phyloP scores from a whole-genome alignment of 805 yeast species.

The Scheffersomyces coipomensis region DNA sequence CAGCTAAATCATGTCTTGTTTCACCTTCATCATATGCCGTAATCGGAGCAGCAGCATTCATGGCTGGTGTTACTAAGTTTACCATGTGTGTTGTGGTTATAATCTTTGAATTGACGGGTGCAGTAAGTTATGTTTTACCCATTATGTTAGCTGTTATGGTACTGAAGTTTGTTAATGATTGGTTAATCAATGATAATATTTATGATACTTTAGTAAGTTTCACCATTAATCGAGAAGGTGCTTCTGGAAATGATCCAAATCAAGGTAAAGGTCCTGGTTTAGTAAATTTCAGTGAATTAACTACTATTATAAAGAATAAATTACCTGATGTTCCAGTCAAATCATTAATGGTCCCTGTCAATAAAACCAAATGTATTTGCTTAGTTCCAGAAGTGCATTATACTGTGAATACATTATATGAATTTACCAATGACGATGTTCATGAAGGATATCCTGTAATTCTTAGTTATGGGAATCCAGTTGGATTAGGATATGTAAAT shows the following conservation, averaged over 20 bases:
- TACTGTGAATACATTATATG: slow-evolving; percentile 15
- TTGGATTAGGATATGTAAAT: slow-evolving; percentile 32
- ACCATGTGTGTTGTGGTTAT: slow-evolving; percentile 80
- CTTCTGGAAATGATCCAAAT: slow-evolving; percentile 14
- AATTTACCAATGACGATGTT: slow-evolving; percentile 25
- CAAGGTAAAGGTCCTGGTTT: slow-evolving; percentile 40
- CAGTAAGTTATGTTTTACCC: slow-evolving; percentile 78
- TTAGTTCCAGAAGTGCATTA: slow-evolving; percentile 24
- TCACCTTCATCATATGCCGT: slow-evolving; percentile 88
- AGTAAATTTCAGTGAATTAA: slow-evolving; percentile 27
- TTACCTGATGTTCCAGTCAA: slow-evolving; percentile 31
- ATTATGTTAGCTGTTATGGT: slow-evolving; percentile 81
- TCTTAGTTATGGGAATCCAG: slow-evolving; percentile 20
- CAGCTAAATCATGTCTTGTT: slow-evolving; percentile 53
- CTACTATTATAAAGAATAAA: slow-evolving; percentile 23
- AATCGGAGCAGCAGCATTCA: slow-evolving; percentile 81
- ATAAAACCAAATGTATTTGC: slow-evolving; percentile 24
- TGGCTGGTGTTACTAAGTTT: slow-evolving; percentile 78
- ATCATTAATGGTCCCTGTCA: slow-evolving; percentile 29
- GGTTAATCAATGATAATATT: slow-evolving; percentile 55
- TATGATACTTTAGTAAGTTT: slow-evolving; percentile 50
- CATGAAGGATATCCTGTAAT: slow-evolving; percentile 45
- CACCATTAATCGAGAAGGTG: slow-evolving; percentile 22
- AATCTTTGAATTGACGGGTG: slow-evolving; percentile 83
- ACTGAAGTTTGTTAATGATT: slow-evolving; percentile 70